Conservation (phyloP, 2,329 filamentous ascomycete species). For the Plenodomus tracheiphilus region DNA sequence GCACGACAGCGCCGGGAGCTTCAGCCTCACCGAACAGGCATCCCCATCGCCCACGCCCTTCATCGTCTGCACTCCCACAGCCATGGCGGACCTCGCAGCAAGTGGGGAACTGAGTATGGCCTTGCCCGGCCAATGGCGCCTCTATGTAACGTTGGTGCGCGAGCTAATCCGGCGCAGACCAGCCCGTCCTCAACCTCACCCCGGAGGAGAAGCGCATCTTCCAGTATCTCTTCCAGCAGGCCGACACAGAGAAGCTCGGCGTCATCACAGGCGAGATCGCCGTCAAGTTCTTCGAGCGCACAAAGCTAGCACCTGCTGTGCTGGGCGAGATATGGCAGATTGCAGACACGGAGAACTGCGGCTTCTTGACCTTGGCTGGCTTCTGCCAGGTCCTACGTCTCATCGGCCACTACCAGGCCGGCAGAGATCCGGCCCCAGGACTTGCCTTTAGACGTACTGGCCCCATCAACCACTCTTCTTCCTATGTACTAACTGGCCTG, state of each 20-base stretch:
- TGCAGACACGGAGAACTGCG: conserved; percentile 93
- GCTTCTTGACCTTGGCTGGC: conserved; percentile 86
- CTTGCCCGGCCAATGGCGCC: neutral
- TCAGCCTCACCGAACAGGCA: conserved; percentile 36
- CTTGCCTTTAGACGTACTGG: conserved; percentile 74
- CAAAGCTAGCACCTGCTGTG: conserved; percentile 79
- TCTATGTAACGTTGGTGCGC: conserved; percentile 2
- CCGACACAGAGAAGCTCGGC: conserved; percentile 87
- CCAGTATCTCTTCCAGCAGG: conserved; percentile 88
- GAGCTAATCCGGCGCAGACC: conserved; percentile 30
- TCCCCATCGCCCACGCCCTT: conserved; percentile 21
- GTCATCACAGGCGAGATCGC: conserved; percentile 95
- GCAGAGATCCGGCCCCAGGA: conserved; percentile 77
- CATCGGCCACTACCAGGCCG: conserved; percentile 93
- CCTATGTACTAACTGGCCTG: conserved; percentile 25
- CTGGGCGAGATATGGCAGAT: conserved; percentile 99
- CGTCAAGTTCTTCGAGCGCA: conserved; percentile 98
- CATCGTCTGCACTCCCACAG: conserved; percentile 22
- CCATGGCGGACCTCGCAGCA: conserved; percentile 42
- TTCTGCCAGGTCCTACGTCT: conserved; percentile 92
- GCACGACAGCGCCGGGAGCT: conserved; percentile 33
- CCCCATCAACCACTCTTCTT: neutral
- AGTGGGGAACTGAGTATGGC: conserved; percentile 43
- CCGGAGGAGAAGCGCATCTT: conserved; percentile 93
- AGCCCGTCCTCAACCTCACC: conserved; percentile 77